phyloP scores from a whole-genome alignment of 2,329 filamentous ascomycete genomes.

The Onygena corvina region DNA sequence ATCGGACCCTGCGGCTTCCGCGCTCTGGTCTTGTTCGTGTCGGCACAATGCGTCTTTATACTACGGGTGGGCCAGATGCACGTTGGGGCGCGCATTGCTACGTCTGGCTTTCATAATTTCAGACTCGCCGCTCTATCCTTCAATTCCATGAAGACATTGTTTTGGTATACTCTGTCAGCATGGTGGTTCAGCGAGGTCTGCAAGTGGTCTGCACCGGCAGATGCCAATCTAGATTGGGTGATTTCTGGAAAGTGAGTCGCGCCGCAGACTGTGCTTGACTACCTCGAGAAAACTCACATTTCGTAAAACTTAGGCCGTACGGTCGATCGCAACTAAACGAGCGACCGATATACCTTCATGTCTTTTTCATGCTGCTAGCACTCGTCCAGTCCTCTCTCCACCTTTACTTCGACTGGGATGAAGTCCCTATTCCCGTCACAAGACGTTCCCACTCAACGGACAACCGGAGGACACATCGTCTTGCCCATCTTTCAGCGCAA shows the following conservation, averaged over 20 bases:
- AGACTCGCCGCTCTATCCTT: conserved; percentile 45
- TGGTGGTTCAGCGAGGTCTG: conserved; percentile 71
- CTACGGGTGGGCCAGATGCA: conserved; percentile 78
- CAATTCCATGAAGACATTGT: conserved; percentile 55
- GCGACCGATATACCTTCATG: conserved; percentile 66
- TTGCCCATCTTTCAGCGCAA: conserved; percentile 28
- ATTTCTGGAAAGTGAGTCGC: conserved; percentile 52
- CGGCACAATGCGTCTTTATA: conserved; percentile 65
- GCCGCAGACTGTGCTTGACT: not conserved
- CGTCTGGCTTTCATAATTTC: conserved; percentile 55
- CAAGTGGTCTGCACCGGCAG: conserved; percentile 54
- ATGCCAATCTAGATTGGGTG: conserved; percentile 58
- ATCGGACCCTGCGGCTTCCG: conserved; percentile 63
- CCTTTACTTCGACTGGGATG: conserved; percentile 61
- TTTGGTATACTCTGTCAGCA: conserved; percentile 67
- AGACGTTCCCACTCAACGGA: conserved; percentile 25
- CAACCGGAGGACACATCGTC: conserved; percentile 28
- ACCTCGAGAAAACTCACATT: not conserved
- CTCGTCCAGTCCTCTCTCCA: conserved; percentile 58
- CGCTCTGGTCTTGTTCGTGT: conserved; percentile 61
- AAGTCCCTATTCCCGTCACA: conserved; percentile 43
- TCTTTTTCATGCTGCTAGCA: conserved; percentile 57
- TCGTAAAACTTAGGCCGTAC: conserved; percentile 29
- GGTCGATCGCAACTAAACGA: conserved; percentile 75
- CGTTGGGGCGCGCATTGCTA: conserved; percentile 58